Percentiles rank a stretch among this genome's conserved stretches.
phyloP scores from a whole-genome alignment of 441 rosid species.

The Corymbia calophylla region DNA sequence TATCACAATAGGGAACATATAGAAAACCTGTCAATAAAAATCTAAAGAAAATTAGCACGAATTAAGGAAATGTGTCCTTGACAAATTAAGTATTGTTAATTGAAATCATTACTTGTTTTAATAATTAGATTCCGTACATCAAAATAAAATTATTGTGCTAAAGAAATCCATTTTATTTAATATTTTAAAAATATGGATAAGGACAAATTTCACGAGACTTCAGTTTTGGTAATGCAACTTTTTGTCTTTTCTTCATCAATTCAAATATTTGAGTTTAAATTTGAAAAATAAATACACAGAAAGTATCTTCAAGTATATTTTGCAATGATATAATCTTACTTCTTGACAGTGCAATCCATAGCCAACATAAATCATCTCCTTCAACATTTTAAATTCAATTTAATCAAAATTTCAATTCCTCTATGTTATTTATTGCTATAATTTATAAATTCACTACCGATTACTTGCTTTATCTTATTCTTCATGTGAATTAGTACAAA shows the following conservation, averaged over 20 bases:
- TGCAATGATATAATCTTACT: background rate
- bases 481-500: too few species aligned
- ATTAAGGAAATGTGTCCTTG: background rate
- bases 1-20: background rate
- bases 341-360: rapidly evolving
- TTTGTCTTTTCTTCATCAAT: background rate
- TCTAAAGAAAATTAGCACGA: background rate
- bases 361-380: background rate
- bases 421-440: background rate
- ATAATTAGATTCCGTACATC: background rate
- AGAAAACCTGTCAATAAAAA: background rate
- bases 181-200: background rate
- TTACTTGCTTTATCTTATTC: background rate
- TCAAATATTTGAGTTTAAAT: background rate
- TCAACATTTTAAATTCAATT: too few species aligned
- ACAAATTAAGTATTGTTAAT: background rate
- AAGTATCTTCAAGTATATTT: background rate
- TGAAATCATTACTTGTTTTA: background rate
- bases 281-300: background rate
- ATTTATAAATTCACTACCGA: background rate
- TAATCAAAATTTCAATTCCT: too few species aligned
- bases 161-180: rapidly evolving
- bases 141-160: background rate
- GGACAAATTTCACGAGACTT: background rate
- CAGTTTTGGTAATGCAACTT: background rate